Evolutionary conservation across 73 alveolate species (phyloP), one percentile per base, ranked within the genome.

Genomic region (Strombidium stylifer): DNA sequence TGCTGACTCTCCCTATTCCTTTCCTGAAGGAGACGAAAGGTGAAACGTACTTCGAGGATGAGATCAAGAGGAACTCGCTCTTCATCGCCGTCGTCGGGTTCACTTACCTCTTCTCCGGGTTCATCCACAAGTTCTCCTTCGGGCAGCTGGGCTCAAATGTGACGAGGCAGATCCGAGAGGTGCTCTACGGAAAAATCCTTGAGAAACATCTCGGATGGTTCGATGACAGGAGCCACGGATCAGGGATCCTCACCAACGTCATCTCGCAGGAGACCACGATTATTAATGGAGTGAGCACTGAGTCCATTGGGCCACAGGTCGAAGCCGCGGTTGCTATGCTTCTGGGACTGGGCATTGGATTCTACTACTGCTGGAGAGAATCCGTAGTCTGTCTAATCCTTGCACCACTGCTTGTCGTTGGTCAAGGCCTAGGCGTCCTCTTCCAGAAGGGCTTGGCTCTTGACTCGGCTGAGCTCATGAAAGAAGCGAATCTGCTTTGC

Each of bases 321-420:
- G 83, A 78, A 23, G 51, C 69, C 6, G 15, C 35, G 24, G 41
- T 55, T 14, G 79, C 85, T 4, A 44, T 75, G 27, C 40, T 84
- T n/a, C 24, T 54, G 24, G 97, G 94, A 12, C 23, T 88, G 2
- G 86, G 40, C 0, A 77, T 88, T 19, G 84, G 93, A 0, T 79
- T 88, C 44, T 6, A 32, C 35, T 73, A 49, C 55, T 48, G 64
- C 19, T 88, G 97, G 97, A 60, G 78, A 72, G 57, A 77, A 10
- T 58, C 94, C 0, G 47, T 84, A 6, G 87, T 78, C 14, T 44
- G 77, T 44, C 73, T 88, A 15, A 92, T 74, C 0, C 27, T 65
- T 41, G 67, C 74, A 15, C 97, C 97, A 4, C 28, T 84, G 11
- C 61, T 86, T 73, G 46, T 78, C 40, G 19, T 64, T n/a, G 65